Percentiles rank a stretch among this genome's conserved stretches.
Conservation (phyloP, 2,329 filamentous ascomycete species). For the Cryphonectria nitschkei region DNA sequence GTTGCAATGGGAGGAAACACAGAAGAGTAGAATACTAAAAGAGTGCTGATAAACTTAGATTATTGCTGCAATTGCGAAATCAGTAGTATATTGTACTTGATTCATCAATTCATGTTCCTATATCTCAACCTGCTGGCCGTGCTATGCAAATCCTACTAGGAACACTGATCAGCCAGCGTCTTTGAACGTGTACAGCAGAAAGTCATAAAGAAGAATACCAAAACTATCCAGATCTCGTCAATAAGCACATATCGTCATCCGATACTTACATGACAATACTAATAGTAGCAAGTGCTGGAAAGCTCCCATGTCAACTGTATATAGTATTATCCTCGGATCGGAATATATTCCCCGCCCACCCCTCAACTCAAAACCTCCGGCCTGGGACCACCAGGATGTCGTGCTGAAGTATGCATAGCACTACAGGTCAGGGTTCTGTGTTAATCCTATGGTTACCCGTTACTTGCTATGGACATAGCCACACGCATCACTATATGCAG, state of each 20-base stretch:
- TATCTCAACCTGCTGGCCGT: not conserved
- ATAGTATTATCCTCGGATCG: not conserved
- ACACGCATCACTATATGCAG: not conserved
- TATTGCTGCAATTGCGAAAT: not conserved
- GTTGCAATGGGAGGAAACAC: not conserved
- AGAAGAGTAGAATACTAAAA: not conserved
- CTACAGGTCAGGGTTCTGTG: not conserved
- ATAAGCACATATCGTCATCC: too few relatives aligned
- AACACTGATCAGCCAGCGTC: too few relatives aligned
- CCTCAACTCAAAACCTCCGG: not conserved
- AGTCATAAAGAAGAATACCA: too few relatives aligned
- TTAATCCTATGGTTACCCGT: not conserved
- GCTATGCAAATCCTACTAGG: too few relatives aligned
- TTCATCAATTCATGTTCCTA: too few relatives aligned
- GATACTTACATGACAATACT: too few relatives aligned
- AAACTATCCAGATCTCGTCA: too few relatives aligned
- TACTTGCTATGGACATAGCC: not conserved
- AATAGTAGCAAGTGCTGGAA: too few relatives aligned
- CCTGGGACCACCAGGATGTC: not conserved
- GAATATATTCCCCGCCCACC: not conserved
- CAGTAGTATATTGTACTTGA: not conserved
- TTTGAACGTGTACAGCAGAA: too few relatives aligned
- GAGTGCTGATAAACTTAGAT: not conserved
- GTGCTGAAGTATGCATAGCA: not conserved
- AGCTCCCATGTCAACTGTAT: not conserved